phyloP scores from a whole-genome alignment of 164 flowering plant species.

The Macadamia integrifolia region DNA sequence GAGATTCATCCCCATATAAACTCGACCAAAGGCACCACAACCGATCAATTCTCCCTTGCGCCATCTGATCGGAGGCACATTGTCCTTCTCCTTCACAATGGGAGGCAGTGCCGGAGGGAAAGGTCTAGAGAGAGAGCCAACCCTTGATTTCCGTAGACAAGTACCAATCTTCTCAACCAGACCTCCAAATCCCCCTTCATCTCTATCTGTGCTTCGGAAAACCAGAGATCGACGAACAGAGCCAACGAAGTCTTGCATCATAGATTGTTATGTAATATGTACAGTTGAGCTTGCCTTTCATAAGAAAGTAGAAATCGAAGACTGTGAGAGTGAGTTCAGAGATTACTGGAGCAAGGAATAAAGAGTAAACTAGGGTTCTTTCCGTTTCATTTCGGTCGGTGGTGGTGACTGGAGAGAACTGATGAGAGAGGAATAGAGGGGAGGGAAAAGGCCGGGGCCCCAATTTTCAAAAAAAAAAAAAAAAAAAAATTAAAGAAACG shows the following conservation, averaged over 20 bases:
- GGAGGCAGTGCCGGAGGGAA: slow-evolving; percentile 35
- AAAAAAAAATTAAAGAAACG: neutral
- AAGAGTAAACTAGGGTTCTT: slow-evolving; percentile 14
- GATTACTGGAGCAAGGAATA: neutral
- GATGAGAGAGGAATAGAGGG: slow-evolving; percentile 6
- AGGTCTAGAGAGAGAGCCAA: slow-evolving; percentile 53
- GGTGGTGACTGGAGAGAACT: neutral
- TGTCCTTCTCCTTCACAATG: slow-evolving; percentile 16
- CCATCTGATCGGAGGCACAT: slow-evolving; percentile 66
- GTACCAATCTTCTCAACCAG: slow-evolving; percentile 67
- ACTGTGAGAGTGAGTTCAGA: neutral
- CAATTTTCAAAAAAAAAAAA: slow-evolving; percentile 14
- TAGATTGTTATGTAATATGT: neutral
- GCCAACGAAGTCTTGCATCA: slow-evolving; percentile 71
- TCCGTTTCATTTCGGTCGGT: slow-evolving; percentile 4
- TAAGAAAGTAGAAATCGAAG: neutral
- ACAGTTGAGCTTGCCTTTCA: neutral
- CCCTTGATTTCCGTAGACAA: slow-evolving; percentile 67
- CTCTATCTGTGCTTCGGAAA: slow-evolving; percentile 41
- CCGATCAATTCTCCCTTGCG: slow-evolving; percentile 92
- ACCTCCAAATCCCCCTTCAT: slow-evolving; percentile 30
- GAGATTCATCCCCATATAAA: slow-evolving; percentile 97
- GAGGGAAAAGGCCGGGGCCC: slow-evolving; percentile 23
- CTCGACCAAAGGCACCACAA: slow-evolving; percentile 89
- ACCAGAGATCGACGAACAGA: slow-evolving; percentile 82